A percentile compares a stretch with the other conserved stretches of the same genome.
Evolutionary conservation across 768 basidiomycete species (phyloP).

Genomic region (Suillus subaureus): DNA sequence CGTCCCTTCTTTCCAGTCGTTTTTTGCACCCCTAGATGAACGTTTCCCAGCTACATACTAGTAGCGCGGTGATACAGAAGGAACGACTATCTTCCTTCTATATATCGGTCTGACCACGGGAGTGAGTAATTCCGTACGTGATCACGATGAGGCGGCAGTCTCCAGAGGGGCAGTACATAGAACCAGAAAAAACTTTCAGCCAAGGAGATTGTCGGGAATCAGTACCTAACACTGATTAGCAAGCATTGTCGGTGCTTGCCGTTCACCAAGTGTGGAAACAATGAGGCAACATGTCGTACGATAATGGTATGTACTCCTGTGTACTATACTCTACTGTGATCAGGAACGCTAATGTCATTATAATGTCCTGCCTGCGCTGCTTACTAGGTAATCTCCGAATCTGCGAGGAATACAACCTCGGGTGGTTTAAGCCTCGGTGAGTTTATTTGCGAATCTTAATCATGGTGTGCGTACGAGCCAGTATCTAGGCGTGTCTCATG

Average conservation of each 20-base stretch:
- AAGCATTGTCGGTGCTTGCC: background rate
- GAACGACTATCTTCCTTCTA: background rate
- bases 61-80: background rate
- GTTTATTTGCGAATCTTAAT: background rate
- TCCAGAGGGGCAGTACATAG: background rate
- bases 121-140: background rate
- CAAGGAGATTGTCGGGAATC: background rate
- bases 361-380: background rate
- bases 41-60: background rate
- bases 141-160: background rate
- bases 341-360: background rate
- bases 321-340: background rate
- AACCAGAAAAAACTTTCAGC: background rate
- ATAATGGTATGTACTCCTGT: background rate
- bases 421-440: background rate
- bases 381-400: background rate
- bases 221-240: background rate
- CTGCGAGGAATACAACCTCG: slow-evolving; percentile 3
- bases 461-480: background rate
- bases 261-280: background rate
- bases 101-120: background rate
- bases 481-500: background rate
- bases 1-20: background rate
- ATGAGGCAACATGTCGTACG: background rate
- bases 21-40: background rate